These are phyloP conservation scores for Sinapis alba DNA, from an alignment of 441 rosid genomes.

Conservation along the genomic window DNA sequence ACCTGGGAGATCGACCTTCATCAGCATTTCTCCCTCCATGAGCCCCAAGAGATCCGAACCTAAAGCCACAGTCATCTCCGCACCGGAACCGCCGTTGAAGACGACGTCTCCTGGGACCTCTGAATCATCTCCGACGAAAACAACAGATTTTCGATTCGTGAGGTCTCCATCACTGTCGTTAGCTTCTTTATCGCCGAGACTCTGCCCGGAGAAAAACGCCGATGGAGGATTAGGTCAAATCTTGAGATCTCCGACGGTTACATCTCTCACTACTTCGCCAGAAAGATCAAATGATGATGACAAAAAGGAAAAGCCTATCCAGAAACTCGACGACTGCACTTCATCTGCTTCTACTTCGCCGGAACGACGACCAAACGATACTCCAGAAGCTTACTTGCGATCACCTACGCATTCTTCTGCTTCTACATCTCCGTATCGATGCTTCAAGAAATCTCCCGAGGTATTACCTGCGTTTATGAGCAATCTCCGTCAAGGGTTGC, in stretches of 20 bases:
- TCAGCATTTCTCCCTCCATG: constrained; percentile 79
- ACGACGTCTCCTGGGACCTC: constrained; percentile 33
- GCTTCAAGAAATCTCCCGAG: constrained; percentile 46
- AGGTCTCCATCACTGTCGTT: constrained; percentile 39
- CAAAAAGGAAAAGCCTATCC: constrained; percentile 31
- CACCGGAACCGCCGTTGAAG: constrained; percentile 28
- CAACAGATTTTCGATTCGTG: constrained; percentile 26
- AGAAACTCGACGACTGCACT: constrained; percentile 33
- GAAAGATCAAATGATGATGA: constrained; percentile 37
- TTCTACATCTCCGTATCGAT: constrained; percentile 48
- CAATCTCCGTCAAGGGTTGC: constrained; percentile 41
- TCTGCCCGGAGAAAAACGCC: constrained; percentile 17
- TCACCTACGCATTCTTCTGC: constrained; percentile 51
- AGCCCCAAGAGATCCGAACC: constrained; percentile 59
- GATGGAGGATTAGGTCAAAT: constrained; percentile 25
- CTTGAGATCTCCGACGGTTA: constrained; percentile 39
- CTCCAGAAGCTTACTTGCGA: constrained; percentile 36
- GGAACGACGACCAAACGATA: constrained; percentile 44
- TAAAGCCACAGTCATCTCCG: constrained; percentile 47
- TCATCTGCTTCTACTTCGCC: constrained; percentile 52
- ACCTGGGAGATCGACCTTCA: constrained; percentile 71
- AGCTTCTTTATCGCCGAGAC: constrained; percentile 32
- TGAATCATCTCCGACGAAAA: constrained; percentile 41
- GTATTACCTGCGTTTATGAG: constrained; percentile 44
- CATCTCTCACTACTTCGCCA: constrained; percentile 54